Evolutionary conservation across 1,139 yeast species (phyloP), one percentile per base, ranked within the genome.

Genomic region (Pichia sp.): DNA sequence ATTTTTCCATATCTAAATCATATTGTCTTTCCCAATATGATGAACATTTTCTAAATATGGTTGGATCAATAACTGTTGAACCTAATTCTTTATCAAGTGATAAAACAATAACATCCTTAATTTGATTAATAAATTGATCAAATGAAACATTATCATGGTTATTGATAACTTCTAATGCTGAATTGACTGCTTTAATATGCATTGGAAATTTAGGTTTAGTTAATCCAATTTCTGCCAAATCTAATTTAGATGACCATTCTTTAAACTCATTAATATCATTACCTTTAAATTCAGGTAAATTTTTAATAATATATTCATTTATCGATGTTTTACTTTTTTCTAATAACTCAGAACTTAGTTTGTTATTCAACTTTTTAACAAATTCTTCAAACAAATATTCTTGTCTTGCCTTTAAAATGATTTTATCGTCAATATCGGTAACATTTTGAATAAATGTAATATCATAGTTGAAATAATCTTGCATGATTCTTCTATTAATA

Each of bases 351-450:
- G 55, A 54, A n/a, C 67, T 56, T 4, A 79, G 58, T 6, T 56
- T 51, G 0, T 58, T 57, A 50, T 62, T 58, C 37, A 54, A 55
- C n/a, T 65, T 61, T 30, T 59, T 58, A 9, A 67, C 58, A 54
- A 76, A 76, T 51, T 82, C 69, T 39, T 84, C 84, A 60, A 84
- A 90, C 39, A 92, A 68, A 62, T 83, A 81, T 56, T 78, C 82
- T 60, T 92, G 97, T 62, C 99, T 82, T 7, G 97, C 97, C 46
- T 96, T 84, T 37, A 92, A 70, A 58, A 92, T 92, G 66, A 92
- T 92, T 68, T 92, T 92, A 65, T 92, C 99, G 64, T 92, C 99
- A 50, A 92, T 89, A 64, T 92, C 98, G 20, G 99, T 92, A 49
- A 92, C 97, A 60, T 92, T 92, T 68, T 94, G 99, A 42, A 94